These are phyloP conservation scores for Elaeagnus macrophylla DNA, from an alignment of 306 rosid species.

Conservation along the genomic window DNA sequence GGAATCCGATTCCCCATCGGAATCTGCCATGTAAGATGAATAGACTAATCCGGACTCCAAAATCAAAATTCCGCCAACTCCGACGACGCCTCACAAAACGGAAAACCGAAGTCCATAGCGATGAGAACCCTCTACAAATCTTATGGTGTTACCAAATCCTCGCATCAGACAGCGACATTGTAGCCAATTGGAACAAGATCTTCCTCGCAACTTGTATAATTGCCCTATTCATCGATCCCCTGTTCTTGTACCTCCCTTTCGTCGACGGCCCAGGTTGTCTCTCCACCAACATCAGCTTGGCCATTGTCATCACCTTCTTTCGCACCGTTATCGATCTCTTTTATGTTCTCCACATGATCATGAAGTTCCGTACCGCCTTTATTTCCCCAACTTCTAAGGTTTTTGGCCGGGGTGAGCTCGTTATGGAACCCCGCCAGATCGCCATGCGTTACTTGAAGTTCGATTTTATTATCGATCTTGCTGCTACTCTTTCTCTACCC, in stretches of 20 bases:
- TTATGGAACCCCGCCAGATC: slow-evolving; percentile 54
- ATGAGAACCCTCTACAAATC: slow-evolving; percentile 39
- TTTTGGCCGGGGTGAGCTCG: slow-evolving; percentile 84
- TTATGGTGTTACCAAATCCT: slow-evolving; percentile 77
- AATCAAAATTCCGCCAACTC: slow-evolving; percentile 52
- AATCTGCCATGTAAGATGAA: slow-evolving; percentile 96
- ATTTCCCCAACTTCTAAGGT: slow-evolving; percentile 72
- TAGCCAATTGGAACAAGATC: slow-evolving; percentile 65
- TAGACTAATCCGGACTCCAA: slow-evolving; percentile 58
- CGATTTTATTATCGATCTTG: slow-evolving; percentile 79
- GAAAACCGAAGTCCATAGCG: slow-evolving; percentile 27
- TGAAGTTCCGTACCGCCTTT: slow-evolving; percentile 83
- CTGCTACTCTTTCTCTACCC: slow-evolving; percentile 73
- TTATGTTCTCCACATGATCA: slow-evolving; percentile 55
- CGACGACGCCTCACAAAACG: slow-evolving; percentile 40
- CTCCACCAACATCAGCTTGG: slow-evolving; percentile 23
- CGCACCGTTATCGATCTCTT: slow-evolving; percentile 71
- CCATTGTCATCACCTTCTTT: slow-evolving; percentile 37
- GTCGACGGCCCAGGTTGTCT: slow-evolving; percentile 71
- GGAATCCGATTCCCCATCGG: slow-evolving; percentile 73
- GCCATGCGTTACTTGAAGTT: slow-evolving; percentile 62
- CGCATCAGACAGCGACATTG: slow-evolving; percentile 77
- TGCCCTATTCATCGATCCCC: slow-evolving; percentile 81
- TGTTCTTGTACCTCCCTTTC: slow-evolving; percentile 60
- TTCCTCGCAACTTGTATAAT: slow-evolving; percentile 61